phyloP scores from a whole-genome alignment of 148 eudicot species.

The Beta vulgaris region DNA sequence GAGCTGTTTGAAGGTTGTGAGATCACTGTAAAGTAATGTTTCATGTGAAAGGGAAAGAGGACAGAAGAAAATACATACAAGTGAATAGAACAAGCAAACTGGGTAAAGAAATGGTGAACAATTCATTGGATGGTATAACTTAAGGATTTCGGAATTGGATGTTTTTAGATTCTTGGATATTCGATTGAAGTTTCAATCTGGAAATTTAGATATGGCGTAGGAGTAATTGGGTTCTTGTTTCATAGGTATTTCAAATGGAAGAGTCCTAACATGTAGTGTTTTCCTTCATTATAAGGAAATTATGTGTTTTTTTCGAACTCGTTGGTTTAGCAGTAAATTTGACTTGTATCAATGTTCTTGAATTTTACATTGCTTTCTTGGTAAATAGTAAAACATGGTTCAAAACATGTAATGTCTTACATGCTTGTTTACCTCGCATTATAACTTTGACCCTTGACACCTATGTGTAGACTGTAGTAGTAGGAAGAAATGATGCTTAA shows the following conservation, averaged over 20 bases:
- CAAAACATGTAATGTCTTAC: too few relatives aligned
- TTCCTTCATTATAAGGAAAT: slow-evolving; percentile 14
- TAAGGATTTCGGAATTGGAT: slow-evolving; percentile 15
- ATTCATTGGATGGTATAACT: slow-evolving; percentile 18
- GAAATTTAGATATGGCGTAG: slow-evolving; percentile 12
- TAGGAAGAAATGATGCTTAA: neutral
- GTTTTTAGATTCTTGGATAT: slow-evolving; percentile 10
- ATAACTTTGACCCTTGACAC: neutral
- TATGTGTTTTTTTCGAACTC: slow-evolving; percentile 2
- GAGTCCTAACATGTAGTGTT: slow-evolving; percentile 23
- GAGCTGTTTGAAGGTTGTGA: slow-evolving; percentile 23
- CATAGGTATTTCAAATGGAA: slow-evolving; percentile 10
- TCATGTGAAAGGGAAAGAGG: slow-evolving; percentile 17
- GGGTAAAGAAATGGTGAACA: slow-evolving; percentile 16
- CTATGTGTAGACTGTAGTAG: too few relatives aligned
- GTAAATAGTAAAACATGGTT: neutral
- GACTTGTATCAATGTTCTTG: slow-evolving; percentile 1
- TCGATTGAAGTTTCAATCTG: slow-evolving; percentile 5
- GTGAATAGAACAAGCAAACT: slow-evolving; percentile 16
- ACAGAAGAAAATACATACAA: slow-evolving; percentile 13
- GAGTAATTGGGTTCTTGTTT: slow-evolving; percentile 12
- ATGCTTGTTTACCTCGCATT: neutral
- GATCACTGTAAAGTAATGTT: slow-evolving; percentile 30
- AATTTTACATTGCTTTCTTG: neutral
- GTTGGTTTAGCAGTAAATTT: slow-evolving; percentile 19